These are phyloP conservation scores for Diplodia intermedia DNA, from an alignment of 2,329 filamentous ascomycete species.

Conservation along the genomic window DNA sequence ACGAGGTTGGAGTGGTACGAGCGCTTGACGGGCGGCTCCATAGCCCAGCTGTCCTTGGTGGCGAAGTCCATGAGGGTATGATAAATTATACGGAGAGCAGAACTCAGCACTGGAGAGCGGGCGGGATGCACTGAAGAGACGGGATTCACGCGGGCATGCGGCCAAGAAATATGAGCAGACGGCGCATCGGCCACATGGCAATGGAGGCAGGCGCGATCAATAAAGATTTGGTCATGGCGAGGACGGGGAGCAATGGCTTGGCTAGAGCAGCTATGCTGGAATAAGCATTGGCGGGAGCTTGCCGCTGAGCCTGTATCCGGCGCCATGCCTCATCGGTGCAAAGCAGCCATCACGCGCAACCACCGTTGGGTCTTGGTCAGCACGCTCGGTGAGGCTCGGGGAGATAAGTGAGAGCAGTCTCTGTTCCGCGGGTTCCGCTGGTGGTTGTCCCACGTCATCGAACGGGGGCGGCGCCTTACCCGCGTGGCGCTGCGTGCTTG, in stretches of 20 bases:
- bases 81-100: neutral
- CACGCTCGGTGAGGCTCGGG: slow-evolving; percentile 11
- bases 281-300: slow-evolving; percentile 29
- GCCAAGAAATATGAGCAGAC: neutral
- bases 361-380: slow-evolving; percentile 4
- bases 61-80: slow-evolving; percentile 9
- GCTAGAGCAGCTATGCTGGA: neutral
- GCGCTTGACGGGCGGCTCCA: slow-evolving; percentile 15
- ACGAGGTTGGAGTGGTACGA: slow-evolving; percentile 13
- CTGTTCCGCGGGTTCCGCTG: slow-evolving; percentile 13
- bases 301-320: slow-evolving; percentile 24
- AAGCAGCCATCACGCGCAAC: neutral
- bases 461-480: no score
- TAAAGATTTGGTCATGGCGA: slow-evolving; percentile 13
- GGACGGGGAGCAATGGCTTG: neutral
- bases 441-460: neutral
- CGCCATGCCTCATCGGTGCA: slow-evolving; percentile 8
- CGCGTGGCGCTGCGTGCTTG: no score
- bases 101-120: neutral
- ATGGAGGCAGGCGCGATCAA: slow-evolving; percentile 18
- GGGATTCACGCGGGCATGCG: neutral
- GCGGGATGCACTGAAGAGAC: neutral
- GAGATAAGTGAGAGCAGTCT: neutral
- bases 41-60: slow-evolving; percentile 8
- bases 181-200: slow-evolving; percentile 2